Evolutionary conservation across 257 asterid species (phyloP).

Genomic region (Solanum sejunctum): DNA sequence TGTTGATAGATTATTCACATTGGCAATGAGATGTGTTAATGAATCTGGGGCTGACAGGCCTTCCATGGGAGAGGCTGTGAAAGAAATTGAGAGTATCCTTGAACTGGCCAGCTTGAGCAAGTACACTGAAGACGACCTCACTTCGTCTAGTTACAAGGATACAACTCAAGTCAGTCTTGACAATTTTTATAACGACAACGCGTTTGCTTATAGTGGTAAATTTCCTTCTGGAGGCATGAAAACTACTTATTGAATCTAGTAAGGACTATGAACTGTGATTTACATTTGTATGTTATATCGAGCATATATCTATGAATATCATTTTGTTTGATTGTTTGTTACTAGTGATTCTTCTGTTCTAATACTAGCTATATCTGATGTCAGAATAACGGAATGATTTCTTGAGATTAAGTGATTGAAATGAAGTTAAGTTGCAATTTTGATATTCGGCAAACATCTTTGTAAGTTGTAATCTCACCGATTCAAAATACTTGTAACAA

Average conservation of each 20-base stretch:
- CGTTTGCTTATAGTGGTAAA: slow-evolving; percentile 47
- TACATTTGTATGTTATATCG: neutral
- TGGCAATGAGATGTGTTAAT: slow-evolving; percentile 67
- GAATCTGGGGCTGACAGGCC: slow-evolving; percentile 64
- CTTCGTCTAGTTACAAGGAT: slow-evolving; percentile 27
- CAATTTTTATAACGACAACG: slow-evolving; percentile 23
- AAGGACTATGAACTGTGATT: neutral
- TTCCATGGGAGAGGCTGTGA: slow-evolving; percentile 68
- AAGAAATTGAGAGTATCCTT: slow-evolving; percentile 59
- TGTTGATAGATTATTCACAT: slow-evolving; percentile 25
- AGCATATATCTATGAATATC: neutral
- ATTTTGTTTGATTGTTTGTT: neutral
- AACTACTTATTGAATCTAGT: neutral
- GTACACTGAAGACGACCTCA: slow-evolving; percentile 3
- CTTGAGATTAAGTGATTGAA: neutral
- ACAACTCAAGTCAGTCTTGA: slow-evolving; percentile 34
- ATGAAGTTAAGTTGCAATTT: neutral
- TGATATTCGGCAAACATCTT: neutral
- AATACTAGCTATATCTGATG: neutral
- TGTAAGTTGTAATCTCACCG: too few relatives aligned
- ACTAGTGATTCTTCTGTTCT: neutral
- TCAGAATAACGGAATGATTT: neutral
- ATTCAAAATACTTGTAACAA: too few relatives aligned
- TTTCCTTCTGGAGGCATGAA: slow-evolving; percentile 26
- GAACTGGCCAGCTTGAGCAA: slow-evolving; percentile 23